Evolutionary conservation across 257 asterid genomes (phyloP).

Genomic region (Verbena officinalis): DNA sequence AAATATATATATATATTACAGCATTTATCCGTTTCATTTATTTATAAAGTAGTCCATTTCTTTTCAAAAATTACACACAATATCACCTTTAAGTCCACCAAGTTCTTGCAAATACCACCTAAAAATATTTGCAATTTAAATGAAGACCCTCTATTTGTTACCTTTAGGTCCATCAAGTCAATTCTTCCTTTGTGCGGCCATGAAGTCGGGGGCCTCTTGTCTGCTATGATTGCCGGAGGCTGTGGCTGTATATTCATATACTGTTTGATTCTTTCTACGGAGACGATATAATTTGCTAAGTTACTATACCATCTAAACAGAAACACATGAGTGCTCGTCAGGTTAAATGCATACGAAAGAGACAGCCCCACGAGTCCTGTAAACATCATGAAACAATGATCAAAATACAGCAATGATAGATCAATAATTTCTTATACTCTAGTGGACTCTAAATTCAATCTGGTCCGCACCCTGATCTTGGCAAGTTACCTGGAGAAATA

Average conservation of each 20-base stretch:
- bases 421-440: too few species aligned
- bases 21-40: too few species aligned
- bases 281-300: constrained; percentile 61
- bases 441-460: too few species aligned
- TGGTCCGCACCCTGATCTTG: too few species aligned
- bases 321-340: constrained; percentile 60
- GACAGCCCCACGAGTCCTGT: constrained; percentile 81
- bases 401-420: too few species aligned
- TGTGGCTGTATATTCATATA: constrained; percentile 68
- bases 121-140: too few species aligned
- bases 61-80: too few species aligned
- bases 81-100: too few species aligned
- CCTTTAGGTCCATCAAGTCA: constrained; percentile 63
- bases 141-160: constrained; percentile 7
- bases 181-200: constrained; percentile 79
- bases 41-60: too few species aligned
- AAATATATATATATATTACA: too few species aligned
- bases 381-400: background rate
- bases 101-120: too few species aligned
- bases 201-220: constrained; percentile 52
- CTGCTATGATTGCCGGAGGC: constrained; percentile 63
- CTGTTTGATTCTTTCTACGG: constrained; percentile 78
- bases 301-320: constrained; percentile 62
- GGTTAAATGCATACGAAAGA: constrained; percentile 71
- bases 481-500: constrained; percentile 54